Evolutionary conservation across 257 asterid species (phyloP).

Genomic region (Dorcoceras hygrometricum): DNA sequence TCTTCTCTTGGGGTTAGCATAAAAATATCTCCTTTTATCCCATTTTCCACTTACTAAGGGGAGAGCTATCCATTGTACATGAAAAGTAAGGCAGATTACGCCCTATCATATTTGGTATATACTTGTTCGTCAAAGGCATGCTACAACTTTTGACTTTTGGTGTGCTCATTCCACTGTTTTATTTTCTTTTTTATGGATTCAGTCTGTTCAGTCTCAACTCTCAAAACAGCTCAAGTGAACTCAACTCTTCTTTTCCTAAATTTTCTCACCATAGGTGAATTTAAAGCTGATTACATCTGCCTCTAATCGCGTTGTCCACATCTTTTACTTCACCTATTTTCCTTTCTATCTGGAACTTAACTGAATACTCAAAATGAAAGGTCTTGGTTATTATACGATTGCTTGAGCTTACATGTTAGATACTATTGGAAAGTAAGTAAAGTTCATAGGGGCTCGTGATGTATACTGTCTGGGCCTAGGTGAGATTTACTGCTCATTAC

Average conservation of each 20-base stretch:
- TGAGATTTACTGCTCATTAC: neutral
- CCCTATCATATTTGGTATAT: neutral
- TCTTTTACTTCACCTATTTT: neutral
- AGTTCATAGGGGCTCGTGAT: neutral
- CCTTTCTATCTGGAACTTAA: neutral
- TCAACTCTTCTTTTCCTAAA: neutral
- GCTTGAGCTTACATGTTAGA: neutral
- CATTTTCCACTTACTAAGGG: neutral
- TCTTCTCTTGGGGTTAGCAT: neutral
- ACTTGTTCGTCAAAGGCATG: neutral
- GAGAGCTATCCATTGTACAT: conserved; percentile 3
- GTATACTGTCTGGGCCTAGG: neutral
- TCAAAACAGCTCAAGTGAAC: neutral
- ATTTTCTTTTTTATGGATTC: neutral
- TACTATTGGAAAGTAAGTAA: neutral
- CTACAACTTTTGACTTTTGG: neutral
- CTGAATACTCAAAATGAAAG: neutral
- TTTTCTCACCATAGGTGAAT: neutral
- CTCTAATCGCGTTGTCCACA: neutral
- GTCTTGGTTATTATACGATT: neutral
- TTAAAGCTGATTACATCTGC: neutral
- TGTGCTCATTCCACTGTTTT: neutral
- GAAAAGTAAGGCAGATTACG: conserved; percentile 3
- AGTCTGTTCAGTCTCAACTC: neutral
- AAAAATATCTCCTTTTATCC: neutral